These are phyloP conservation scores for Chlamydomonas asymmetrica DNA, from an alignment of 139 green algal genomes.

Conservation along the genomic window DNA sequence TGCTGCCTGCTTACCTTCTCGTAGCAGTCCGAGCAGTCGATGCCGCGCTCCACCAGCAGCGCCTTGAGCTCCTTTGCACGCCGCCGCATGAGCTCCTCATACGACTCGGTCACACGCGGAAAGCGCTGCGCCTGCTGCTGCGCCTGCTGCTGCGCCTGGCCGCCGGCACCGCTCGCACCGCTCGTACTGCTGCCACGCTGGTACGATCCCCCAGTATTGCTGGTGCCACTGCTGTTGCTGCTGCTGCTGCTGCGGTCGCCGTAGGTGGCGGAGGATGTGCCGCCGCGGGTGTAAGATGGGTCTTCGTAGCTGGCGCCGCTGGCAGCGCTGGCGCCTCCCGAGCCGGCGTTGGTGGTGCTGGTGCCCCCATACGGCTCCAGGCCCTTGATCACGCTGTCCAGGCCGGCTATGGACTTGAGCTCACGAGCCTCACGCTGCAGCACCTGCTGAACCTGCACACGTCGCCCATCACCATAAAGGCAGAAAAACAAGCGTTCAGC, in stretches of 20 bases:
- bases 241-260: background rate
- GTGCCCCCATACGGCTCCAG: background rate
- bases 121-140: too few species aligned
- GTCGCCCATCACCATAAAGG: too few species aligned
- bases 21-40: slow-evolving; percentile 50
- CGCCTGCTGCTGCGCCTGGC: too few species aligned
- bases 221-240: background rate
- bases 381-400: slow-evolving; percentile 15
- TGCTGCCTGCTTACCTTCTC: too few species aligned
- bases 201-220: too few species aligned
- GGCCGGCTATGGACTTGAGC: background rate
- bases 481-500: too few species aligned
- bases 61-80: slow-evolving; percentile 43
- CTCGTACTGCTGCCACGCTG: too few species aligned
- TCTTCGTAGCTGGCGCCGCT: background rate
- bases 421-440: slow-evolving; percentile 1
- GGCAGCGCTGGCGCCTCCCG: background rate
- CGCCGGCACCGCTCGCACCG: too few species aligned
- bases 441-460: background rate
- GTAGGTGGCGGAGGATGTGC: background rate
- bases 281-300: background rate
- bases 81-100: slow-evolving; percentile 42
- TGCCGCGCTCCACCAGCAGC: slow-evolving; percentile 32
- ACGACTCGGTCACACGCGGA: background rate
- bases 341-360: background rate